Conservation (phyloP, 805 yeast genomes). For the Saturnispora halmiae region DNA sequence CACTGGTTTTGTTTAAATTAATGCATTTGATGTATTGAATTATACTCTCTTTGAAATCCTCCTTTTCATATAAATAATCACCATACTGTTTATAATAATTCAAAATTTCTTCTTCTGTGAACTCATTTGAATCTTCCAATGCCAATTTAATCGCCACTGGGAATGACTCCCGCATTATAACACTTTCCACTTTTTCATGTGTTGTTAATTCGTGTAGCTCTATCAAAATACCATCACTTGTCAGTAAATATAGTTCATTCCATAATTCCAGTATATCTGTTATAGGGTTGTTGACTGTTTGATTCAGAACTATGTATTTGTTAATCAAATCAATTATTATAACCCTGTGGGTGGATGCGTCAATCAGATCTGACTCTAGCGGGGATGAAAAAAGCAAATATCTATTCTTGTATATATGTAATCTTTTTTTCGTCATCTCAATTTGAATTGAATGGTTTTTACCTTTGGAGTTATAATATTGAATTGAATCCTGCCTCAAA, state of each 20-base stretch:
- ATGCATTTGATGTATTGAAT: slow-evolving; percentile 53
- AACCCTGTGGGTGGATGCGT: slow-evolving; percentile 40
- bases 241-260: slow-evolving; percentile 50
- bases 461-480: slow-evolving; percentile 49
- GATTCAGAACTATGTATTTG: slow-evolving; percentile 60
- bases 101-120: slow-evolving; percentile 27
- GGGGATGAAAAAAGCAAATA: slow-evolving; percentile 45
- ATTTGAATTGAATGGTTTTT: slow-evolving; percentile 47
- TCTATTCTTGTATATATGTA: slow-evolving; percentile 35
- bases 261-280: slow-evolving; percentile 48
- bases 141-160: slow-evolving; percentile 69
- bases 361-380: slow-evolving; percentile 28
- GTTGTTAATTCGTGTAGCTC: slow-evolving; percentile 57
- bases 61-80: slow-evolving; percentile 58
- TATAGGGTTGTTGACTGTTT: slow-evolving; percentile 58
- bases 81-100: slow-evolving; percentile 53
- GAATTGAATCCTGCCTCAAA: slow-evolving; percentile 54
- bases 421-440: slow-evolving; percentile 46
- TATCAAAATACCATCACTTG: slow-evolving; percentile 69
- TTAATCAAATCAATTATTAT: slow-evolving; percentile 61
- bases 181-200: slow-evolving; percentile 57
- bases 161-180: slow-evolving; percentile 61
- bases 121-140: slow-evolving; percentile 17
- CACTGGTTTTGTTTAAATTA: slow-evolving; percentile 52
- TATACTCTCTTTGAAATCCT: slow-evolving; percentile 60